Conservation (phyloP, 495 filamentous ascomycete species). For the Podospora sp. region DNA sequence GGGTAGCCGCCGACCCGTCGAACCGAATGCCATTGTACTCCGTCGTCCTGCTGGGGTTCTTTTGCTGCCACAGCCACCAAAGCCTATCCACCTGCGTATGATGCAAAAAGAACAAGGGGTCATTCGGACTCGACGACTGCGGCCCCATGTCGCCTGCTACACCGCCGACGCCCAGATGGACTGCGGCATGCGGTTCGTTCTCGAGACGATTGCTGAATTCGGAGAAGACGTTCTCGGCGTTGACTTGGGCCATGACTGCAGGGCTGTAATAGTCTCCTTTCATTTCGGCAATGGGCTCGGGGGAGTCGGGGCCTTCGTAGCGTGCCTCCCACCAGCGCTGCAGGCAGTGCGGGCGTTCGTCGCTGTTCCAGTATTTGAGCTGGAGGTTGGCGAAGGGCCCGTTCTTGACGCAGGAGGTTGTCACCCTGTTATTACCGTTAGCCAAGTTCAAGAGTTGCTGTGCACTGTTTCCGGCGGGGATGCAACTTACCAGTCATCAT, state of each 20-base stretch:
- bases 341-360: neutral
- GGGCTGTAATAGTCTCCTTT: neutral
- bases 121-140: slow-evolving; percentile 3
- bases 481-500: too few species aligned
- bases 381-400: neutral
- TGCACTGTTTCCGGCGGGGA: too few species aligned
- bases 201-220: neutral
- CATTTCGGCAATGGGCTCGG: slow-evolving; percentile 4
- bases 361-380: slow-evolving; percentile 7
- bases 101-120: slow-evolving; percentile 16
- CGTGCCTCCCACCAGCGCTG: neutral
- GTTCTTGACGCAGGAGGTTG: slow-evolving; percentile 1
- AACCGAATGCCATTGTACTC: neutral
- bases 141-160: slow-evolving; percentile 10
- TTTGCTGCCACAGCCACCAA: slow-evolving; percentile 16
- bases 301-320: too few species aligned
- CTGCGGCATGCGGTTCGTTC: neutral
- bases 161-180: neutral
- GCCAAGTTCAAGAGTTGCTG: too few species aligned
- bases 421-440: neutral
- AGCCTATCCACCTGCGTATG: slow-evolving; percentile 15
- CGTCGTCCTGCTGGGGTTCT: neutral
- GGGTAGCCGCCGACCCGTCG: too few species aligned
- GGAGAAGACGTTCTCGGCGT: neutral
- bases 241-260: neutral